A percentile compares a stretch with the other conserved stretches of the same genome.
These are phyloP conservation scores for Acanthochlamys bracteata DNA, from an alignment of 106 monocot species.

Conservation along the genomic window DNA sequence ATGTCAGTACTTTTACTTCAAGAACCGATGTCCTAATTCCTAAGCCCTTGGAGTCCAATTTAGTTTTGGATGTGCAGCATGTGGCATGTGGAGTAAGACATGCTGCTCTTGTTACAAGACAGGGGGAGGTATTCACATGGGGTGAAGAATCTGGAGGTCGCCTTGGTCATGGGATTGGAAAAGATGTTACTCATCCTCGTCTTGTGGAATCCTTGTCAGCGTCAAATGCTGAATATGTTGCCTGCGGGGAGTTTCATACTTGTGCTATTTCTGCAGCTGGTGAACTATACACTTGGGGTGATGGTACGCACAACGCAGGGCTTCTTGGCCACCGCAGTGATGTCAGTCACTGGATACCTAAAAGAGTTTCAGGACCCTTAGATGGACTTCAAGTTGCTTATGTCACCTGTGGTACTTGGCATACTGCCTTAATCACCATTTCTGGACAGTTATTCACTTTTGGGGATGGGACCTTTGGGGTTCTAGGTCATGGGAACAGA, in stretches of 20 bases:
- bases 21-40: conserved; percentile 72
- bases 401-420: conserved; percentile 92
- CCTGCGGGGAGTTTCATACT: conserved; percentile 92
- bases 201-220: conserved; percentile 73
- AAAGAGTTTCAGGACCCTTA: conserved; percentile 68
- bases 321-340: conserved; percentile 82
- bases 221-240: conserved; percentile 48
- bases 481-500: conserved; percentile 83
- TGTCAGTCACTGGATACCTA: conserved; percentile 89
- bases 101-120: conserved; percentile 77
- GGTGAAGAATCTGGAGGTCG: conserved; percentile 94
- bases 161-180: conserved; percentile 75
- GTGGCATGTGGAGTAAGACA: conserved; percentile 84
- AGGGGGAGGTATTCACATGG: conserved; percentile 88
- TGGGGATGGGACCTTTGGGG: conserved; percentile 94
- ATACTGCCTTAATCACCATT: conserved; percentile 73
- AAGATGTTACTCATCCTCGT: conserved; percentile 51
- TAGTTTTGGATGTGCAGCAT: conserved; percentile 71
- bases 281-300: conserved; percentile 95
- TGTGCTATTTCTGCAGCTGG: conserved; percentile 76
- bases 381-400: conserved; percentile 71
- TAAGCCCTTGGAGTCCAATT: conserved; percentile 74
- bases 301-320: conserved; percentile 83
- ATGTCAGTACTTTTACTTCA: conserved; percentile 16
- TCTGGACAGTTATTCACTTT: conserved; percentile 81